phyloP scores from a whole-genome alignment of 495 filamentous ascomycete genomes.

The Penicillium bovifimosum region DNA sequence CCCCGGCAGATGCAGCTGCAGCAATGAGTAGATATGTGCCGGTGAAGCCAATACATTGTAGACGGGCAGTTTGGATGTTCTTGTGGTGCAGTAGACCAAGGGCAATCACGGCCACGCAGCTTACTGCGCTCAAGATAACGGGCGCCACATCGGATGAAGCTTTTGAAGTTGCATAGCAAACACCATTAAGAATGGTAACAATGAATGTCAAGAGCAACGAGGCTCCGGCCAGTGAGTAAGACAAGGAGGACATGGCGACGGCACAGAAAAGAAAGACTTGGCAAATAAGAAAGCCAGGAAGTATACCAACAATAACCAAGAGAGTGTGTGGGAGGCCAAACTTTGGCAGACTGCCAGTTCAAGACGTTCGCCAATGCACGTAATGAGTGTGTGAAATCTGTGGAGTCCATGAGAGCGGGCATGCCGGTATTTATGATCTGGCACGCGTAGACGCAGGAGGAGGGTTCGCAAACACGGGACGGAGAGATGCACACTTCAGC shows the following conservation, averaged over 20 bases:
- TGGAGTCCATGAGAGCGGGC: neutral
- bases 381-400: conserved; percentile 7
- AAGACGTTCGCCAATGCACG: conserved; percentile 9
- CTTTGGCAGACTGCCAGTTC: conserved; percentile 4
- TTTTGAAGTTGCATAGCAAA: conserved; percentile 27
- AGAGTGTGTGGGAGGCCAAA: conserved; percentile 4
- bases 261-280: neutral
- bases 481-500: conserved; percentile 14
- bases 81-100: conserved; percentile 23
- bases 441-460: conserved; percentile 10
- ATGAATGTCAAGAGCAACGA: conserved; percentile 25
- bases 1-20: conserved; percentile 25
- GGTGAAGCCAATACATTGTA: conserved; percentile 13
- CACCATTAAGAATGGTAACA: conserved; percentile 30
- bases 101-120: conserved; percentile 23
- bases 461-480: conserved; percentile 13
- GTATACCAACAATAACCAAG: conserved; percentile 4
- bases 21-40: conserved; percentile 29
- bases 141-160: conserved; percentile 19
- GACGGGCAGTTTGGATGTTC: conserved; percentile 15
- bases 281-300: neutral
- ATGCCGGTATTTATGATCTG: conserved; percentile 14
- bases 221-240: conserved; percentile 24
- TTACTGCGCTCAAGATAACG: conserved; percentile 24
- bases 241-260: conserved; percentile 15